Evolutionary conservation across 768 basidiomycete species (phyloP).

Genomic region (Termitomyces sp.): DNA sequence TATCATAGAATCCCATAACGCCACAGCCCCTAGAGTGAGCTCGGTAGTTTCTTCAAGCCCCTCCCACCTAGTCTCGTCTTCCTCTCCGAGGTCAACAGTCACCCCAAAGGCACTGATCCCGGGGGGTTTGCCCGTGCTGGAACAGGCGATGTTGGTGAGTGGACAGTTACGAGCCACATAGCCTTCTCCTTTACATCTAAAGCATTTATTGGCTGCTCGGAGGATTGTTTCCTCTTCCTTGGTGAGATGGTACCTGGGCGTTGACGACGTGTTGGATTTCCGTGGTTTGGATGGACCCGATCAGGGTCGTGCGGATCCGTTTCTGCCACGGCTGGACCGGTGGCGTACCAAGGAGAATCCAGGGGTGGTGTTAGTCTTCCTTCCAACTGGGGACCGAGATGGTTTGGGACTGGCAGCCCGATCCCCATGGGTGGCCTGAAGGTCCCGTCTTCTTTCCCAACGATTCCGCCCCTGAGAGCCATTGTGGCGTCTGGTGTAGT

Average conservation of each 20-base stretch:
- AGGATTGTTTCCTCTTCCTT: neutral
- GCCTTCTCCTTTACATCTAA: neutral
- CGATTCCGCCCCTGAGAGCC: too few relatives aligned
- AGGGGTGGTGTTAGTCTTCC: too few relatives aligned
- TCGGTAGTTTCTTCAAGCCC: neutral
- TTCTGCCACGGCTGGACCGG: too few relatives aligned
- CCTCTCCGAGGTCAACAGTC: neutral
- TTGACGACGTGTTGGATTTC: neutral
- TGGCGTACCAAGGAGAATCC: too few relatives aligned
- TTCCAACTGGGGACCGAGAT: neutral
- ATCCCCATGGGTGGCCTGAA: too few relatives aligned
- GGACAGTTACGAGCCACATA: neutral
- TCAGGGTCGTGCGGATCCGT: too few relatives aligned
- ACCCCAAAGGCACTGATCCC: neutral
- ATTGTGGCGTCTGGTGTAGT: too few relatives aligned
- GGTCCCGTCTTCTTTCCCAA: too few relatives aligned
- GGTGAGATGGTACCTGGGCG: neutral
- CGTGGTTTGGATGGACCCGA: too few relatives aligned
- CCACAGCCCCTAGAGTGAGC: neutral
- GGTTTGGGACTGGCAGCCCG: too few relatives aligned
- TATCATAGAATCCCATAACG: too few relatives aligned
- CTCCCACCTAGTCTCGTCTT: neutral
- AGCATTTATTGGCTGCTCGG: neutral
- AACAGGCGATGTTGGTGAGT: neutral
- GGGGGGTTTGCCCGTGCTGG: neutral